These are phyloP conservation scores for Ascoidea asiatica DNA, from an alignment of 805 yeast species.

Conservation along the genomic window DNA sequence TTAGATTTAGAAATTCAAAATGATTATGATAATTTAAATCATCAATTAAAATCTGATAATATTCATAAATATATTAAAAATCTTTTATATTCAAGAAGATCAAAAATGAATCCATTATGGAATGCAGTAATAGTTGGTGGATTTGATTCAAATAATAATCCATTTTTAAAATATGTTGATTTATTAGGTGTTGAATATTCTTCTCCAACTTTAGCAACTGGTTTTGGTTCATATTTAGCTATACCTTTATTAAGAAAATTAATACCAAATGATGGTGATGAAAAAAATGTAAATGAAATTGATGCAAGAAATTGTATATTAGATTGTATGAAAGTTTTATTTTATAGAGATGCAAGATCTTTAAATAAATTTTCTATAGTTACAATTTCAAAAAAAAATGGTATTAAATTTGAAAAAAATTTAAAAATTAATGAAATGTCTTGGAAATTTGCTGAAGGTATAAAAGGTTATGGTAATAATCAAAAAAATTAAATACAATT, in stretches of 20 bases:
- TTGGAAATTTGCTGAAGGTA: constrained; percentile 84
- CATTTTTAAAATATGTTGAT: constrained; percentile 78
- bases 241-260: constrained; percentile 79
- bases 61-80: constrained; percentile 79
- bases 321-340: constrained; percentile 87
- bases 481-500: constrained; percentile 8
- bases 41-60: constrained; percentile 62
- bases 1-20: constrained; percentile 73
- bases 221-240: constrained; percentile 93
- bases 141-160: constrained; percentile 50
- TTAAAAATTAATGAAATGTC: constrained; percentile 61
- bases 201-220: constrained; percentile 85
- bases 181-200: constrained; percentile 83
- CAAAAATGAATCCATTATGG: constrained; percentile 95
- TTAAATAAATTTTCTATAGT: constrained; percentile 75
- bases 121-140: constrained; percentile 91
- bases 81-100: constrained; percentile 75
- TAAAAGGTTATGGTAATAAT: constrained; percentile 79
- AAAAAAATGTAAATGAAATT: constrained; percentile 46
- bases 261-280: constrained; percentile 52
- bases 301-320: constrained; percentile 67
- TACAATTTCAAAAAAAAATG: constrained; percentile 50
- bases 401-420: constrained; percentile 51
- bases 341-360: constrained; percentile 93
- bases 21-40: constrained; percentile 48